These are phyloP conservation scores for Talaromyces sp. DNA, from an alignment of 2,329 filamentous ascomycete genomes.

Conservation along the genomic window DNA sequence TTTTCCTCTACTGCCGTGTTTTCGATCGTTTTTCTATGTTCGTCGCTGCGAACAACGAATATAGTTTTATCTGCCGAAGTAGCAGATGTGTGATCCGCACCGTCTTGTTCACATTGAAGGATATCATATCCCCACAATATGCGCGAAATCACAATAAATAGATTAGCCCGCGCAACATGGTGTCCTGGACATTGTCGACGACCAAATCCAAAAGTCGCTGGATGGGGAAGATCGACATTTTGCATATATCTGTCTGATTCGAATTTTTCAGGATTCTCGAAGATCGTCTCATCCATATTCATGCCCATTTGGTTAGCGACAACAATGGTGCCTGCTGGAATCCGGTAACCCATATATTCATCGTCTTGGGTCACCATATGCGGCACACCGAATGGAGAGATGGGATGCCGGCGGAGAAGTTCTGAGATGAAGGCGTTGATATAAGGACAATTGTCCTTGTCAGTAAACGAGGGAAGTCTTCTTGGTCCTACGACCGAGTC, in stretches of 20 bases:
- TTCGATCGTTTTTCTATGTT: background rate
- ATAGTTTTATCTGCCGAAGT: background rate
- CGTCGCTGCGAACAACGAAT: background rate
- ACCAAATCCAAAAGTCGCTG: conserved; percentile 57
- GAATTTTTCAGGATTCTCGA: conserved; percentile 36
- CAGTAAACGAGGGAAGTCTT: conserved; percentile 30
- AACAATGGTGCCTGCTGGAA: conserved; percentile 48
- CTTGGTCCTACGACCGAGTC: conserved; percentile 29
- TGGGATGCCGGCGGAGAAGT: conserved; percentile 35
- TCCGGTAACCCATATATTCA: conserved; percentile 44
- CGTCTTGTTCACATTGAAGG: background rate
- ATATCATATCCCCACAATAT: conserved; percentile 46
- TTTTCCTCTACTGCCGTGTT: background rate
- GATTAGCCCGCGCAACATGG: conserved; percentile 29
- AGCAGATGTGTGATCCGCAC: background rate
- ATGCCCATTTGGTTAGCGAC: conserved; percentile 44
- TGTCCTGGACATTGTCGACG: conserved; percentile 47
- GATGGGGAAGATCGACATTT: conserved; percentile 49
- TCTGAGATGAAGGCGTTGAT: conserved; percentile 31
- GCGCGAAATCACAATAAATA: conserved; percentile 56
- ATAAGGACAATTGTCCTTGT: conserved; percentile 29
- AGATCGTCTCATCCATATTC: conserved; percentile 39
- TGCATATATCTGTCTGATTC: conserved; percentile 37
- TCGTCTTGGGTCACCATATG: conserved; percentile 48
- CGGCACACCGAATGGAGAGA: conserved; percentile 44